Conservation (phyloP, 2,329 filamentous ascomycete genomes). For the Colletotrichum zoysiae region DNA sequence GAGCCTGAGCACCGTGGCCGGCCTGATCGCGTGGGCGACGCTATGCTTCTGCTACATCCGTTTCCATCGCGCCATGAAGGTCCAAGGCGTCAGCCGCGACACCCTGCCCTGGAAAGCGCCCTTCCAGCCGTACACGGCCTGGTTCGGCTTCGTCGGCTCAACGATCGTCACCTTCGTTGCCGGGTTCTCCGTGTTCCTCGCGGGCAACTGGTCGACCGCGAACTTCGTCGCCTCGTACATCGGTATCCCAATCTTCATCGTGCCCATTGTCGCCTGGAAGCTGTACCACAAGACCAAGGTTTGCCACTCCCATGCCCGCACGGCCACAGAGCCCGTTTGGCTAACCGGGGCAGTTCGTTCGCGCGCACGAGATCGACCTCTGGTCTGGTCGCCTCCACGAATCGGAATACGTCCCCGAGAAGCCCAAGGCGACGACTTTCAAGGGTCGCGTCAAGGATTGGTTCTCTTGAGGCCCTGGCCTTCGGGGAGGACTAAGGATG, state of each 20-base stretch:
- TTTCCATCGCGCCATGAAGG: constrained; percentile 56
- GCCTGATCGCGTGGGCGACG: constrained; percentile 58
- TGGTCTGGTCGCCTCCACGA: constrained; percentile 46
- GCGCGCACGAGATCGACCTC: constrained; percentile 46
- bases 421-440: constrained; percentile 33
- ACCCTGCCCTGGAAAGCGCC: constrained; percentile 59
- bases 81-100: constrained; percentile 52
- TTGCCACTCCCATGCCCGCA: neutral
- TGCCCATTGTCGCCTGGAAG: constrained; percentile 58
- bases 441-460: constrained; percentile 34
- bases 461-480: constrained; percentile 25
- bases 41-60: constrained; percentile 59
- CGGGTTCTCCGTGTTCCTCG: constrained; percentile 75
- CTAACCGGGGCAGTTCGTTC: constrained; percentile 42
- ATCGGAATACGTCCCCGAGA: constrained; percentile 32
- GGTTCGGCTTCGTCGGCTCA: constrained; percentile 59
- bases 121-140: constrained; percentile 58
- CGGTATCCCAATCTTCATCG: constrained; percentile 72
- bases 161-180: constrained; percentile 63
- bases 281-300: constrained; percentile 43
- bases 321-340: neutral
- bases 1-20: constrained; percentile 59
- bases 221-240: constrained; percentile 74
- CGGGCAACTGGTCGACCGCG: constrained; percentile 65
- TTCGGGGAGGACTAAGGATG: neutral